These are phyloP conservation scores for Plasmodium coatneyi DNA, from an alignment of 169 alveolate genomes.

Conservation along the genomic window DNA sequence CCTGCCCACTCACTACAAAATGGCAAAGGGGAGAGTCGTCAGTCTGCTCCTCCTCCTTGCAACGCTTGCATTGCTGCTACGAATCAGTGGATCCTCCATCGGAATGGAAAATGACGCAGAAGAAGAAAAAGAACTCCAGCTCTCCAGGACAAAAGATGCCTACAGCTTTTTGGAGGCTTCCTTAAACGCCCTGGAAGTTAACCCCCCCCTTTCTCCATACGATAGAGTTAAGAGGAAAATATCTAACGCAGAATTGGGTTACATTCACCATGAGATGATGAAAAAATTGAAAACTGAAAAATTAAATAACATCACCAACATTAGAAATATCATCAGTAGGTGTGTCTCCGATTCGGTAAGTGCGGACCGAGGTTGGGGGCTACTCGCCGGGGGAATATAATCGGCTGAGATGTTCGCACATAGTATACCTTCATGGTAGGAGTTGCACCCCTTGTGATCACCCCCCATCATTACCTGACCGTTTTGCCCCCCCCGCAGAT, in stretches of 20 bases:
- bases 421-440: not conserved
- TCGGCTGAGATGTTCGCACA: not conserved
- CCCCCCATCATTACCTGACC: not conserved
- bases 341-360: slow-evolving; percentile 34
- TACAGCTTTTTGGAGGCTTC: slow-evolving; percentile 32
- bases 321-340: not conserved
- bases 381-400: not conserved
- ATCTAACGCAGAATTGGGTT: not conserved
- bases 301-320: not conserved
- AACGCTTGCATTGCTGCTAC: not conserved
- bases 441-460: not conserved
- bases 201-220: not conserved
- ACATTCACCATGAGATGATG: slow-evolving; percentile 8
- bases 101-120: not conserved
- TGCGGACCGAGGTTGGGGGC: not conserved
- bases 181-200: not conserved
- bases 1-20: not conserved
- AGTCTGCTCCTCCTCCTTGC: not conserved
- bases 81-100: not conserved
- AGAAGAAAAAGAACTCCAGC: not conserved
- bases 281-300: slow-evolving; percentile 11
- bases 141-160: slow-evolving; percentile 2
- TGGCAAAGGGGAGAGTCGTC: not conserved
- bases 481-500: not conserved
- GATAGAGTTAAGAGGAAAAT: not conserved